Evolutionary conservation across 2,329 filamentous ascomycete genomes (phyloP).

Genomic region (Paradendryphiella salina): DNA sequence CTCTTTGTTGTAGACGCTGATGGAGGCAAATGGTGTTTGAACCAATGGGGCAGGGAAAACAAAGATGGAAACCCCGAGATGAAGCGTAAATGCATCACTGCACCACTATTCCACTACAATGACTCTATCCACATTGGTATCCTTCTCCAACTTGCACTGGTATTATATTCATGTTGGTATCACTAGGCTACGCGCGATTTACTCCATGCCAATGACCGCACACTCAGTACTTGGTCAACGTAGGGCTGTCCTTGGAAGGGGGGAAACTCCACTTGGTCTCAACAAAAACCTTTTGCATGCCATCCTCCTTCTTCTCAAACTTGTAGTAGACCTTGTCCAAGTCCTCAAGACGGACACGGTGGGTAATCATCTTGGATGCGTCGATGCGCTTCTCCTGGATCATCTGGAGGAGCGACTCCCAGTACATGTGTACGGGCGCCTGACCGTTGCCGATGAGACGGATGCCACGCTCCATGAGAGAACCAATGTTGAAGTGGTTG

Average conservation of each 20-base stretch:
- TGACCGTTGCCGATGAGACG: conserved; percentile 72
- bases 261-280: conserved; percentile 62
- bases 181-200: background rate
- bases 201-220: background rate
- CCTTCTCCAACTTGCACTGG: background rate
- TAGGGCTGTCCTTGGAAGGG: conserved; percentile 55
- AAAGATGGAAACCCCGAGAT: too few relatives aligned
- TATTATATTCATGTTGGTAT: conserved; percentile 7
- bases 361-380: conserved; percentile 77
- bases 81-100: too few relatives aligned
- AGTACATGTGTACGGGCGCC: conserved; percentile 80
- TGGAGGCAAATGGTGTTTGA: too few relatives aligned
- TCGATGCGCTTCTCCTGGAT: conserved; percentile 72
- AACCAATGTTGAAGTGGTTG: conserved; percentile 82
- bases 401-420: conserved; percentile 71
- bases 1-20: too few relatives aligned
- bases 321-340: conserved; percentile 58
- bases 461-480: conserved; percentile 84
- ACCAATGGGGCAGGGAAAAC: too few relatives aligned
- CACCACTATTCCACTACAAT: background rate
- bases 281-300: conserved; percentile 80
- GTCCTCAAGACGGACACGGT: conserved; percentile 64
- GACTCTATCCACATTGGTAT: background rate
- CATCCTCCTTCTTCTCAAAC: conserved; percentile 71
- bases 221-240: conserved; percentile 52